phyloP scores from a whole-genome alignment of 345 rosid genomes.

The Corchorus olitorius region DNA sequence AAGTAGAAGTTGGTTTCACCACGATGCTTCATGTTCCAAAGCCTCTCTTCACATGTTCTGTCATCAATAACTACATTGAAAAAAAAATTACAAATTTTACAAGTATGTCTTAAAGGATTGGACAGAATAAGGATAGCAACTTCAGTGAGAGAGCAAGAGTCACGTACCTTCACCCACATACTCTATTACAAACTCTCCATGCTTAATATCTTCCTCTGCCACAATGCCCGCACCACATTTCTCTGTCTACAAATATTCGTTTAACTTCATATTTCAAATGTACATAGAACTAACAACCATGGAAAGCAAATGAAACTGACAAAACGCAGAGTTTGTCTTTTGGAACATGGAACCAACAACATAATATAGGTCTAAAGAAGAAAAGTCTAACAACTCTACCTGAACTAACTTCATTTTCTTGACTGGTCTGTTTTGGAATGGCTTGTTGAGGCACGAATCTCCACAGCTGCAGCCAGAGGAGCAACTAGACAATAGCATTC shows the following conservation, averaged over 20 bases:
- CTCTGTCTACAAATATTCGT: slow-evolving; percentile 75
- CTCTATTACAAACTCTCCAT: slow-evolving; percentile 93
- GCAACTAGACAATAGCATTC: slow-evolving; percentile 95
- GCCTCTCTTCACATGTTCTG: slow-evolving; percentile 93
- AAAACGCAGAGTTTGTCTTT: slow-evolving; percentile 21
- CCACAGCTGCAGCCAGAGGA: slow-evolving; percentile 95
- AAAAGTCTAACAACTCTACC: slow-evolving; percentile 47
- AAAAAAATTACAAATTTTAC: background rate
- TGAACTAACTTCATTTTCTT: slow-evolving; percentile 87
- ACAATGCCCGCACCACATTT: slow-evolving; percentile 96
- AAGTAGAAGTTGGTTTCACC: slow-evolving; percentile 91
- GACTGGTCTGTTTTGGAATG: slow-evolving; percentile 83
- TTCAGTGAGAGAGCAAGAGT: slow-evolving; percentile 18
- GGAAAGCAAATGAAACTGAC: slow-evolving; percentile 8
- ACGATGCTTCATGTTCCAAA: slow-evolving; percentile 76
- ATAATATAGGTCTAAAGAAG: background rate
- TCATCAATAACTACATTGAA: slow-evolving; percentile 79
- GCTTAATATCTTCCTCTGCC: slow-evolving; percentile 84
- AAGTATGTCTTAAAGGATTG: slow-evolving; percentile 7
- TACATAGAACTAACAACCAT: slow-evolving; percentile 19
- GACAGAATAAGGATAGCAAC: slow-evolving; percentile 16
- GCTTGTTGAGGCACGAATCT: slow-evolving; percentile 75
- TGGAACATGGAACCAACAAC: background rate
- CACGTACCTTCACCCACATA: slow-evolving; percentile 91
- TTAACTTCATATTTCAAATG: slow-evolving; percentile 31